Evolutionary conservation across 2,329 filamentous ascomycete species (phyloP).

Genomic region (Pezicula rhizophila): DNA sequence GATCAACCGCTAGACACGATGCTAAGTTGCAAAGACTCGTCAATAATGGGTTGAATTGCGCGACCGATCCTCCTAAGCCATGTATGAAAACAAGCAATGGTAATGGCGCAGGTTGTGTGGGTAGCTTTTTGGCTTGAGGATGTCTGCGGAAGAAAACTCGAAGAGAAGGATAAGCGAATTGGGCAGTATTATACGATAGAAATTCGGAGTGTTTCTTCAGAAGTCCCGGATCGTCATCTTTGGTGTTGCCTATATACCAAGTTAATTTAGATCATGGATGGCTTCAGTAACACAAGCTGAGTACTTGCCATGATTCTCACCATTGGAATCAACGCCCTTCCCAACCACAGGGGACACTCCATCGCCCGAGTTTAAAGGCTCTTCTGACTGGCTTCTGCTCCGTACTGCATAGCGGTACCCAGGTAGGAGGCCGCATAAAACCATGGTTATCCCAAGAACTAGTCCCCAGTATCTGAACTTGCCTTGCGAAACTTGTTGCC

Average conservation of each 20-base stretch:
- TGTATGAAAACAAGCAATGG: constrained; percentile 89
- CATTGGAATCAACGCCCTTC: constrained; percentile 13
- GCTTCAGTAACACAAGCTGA: constrained; percentile 4
- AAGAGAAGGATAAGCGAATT: constrained; percentile 64
- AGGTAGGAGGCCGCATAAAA: constrained; percentile 14
- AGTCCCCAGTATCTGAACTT: constrained; percentile 17
- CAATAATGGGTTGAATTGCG: constrained; percentile 79
- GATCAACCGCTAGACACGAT: constrained; percentile 79
- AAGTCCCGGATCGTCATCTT: constrained; percentile 61
- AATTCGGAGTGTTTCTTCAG: constrained; percentile 70
- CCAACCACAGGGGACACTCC: background rate
- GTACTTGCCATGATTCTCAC: constrained; percentile 8
- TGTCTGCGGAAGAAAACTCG: constrained; percentile 81
- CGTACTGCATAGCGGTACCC: constrained; percentile 8
- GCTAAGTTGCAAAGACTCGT: constrained; percentile 77
- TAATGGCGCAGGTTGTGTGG: constrained; percentile 63
- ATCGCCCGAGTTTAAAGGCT: background rate
- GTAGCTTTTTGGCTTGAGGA: constrained; percentile 75
- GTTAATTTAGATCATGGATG: background rate
- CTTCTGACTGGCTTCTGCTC: background rate
- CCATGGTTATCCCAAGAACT: constrained; percentile 11
- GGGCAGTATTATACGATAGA: constrained; percentile 64
- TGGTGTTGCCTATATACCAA: constrained; percentile 17
- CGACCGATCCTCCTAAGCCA: constrained; percentile 84
- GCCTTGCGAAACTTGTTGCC: constrained; percentile 10